Evolutionary conservation across 345 rosid genomes (phyloP).

Genomic region (Schrenkiella parvula): DNA sequence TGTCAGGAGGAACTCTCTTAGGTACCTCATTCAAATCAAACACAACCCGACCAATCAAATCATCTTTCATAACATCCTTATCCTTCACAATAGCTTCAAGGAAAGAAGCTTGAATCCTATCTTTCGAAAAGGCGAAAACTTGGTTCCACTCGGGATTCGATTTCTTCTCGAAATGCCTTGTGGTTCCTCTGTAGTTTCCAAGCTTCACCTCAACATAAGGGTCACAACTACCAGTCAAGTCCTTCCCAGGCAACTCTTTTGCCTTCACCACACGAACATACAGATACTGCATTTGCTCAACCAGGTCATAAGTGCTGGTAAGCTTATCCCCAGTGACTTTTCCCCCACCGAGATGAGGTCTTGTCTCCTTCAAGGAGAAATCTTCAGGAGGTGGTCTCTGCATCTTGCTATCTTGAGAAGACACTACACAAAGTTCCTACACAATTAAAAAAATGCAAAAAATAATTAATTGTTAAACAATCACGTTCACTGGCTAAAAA

Average conservation of each 20-base stretch:
- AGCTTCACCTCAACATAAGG: slow-evolving; percentile 91
- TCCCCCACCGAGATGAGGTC: slow-evolving; percentile 82
- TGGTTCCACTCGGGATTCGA: slow-evolving; percentile 86
- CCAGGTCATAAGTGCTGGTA: slow-evolving; percentile 89
- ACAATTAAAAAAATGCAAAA: neutral
- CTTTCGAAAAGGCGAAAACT: slow-evolving; percentile 85
- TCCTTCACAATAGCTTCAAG: slow-evolving; percentile 84
- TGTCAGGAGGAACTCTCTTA: slow-evolving; percentile 86
- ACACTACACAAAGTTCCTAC: slow-evolving; percentile 12
- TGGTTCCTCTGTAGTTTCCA: slow-evolving; percentile 85
- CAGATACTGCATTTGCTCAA: slow-evolving; percentile 92
- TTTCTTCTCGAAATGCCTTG: slow-evolving; percentile 78
- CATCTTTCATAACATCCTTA: slow-evolving; percentile 79
- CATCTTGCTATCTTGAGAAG: slow-evolving; percentile 39
- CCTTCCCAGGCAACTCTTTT: slow-evolving; percentile 76
- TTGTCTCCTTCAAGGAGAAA: slow-evolving; percentile 74
- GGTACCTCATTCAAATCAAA: slow-evolving; percentile 86
- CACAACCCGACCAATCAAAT: slow-evolving; percentile 61
- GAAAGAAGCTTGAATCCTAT: slow-evolving; percentile 70
- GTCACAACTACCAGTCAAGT: slow-evolving; percentile 83
- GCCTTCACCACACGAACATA: slow-evolving; percentile 94
- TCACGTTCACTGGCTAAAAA: slow-evolving; percentile 3
- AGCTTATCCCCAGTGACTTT: slow-evolving; percentile 74
- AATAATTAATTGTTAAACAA: neutral
- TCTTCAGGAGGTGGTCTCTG: slow-evolving; percentile 80